Evolutionary conservation across 768 basidiomycete species (phyloP), one percentile per base, ranked within the genome.

Genomic region (Boletus fagicola): DNA sequence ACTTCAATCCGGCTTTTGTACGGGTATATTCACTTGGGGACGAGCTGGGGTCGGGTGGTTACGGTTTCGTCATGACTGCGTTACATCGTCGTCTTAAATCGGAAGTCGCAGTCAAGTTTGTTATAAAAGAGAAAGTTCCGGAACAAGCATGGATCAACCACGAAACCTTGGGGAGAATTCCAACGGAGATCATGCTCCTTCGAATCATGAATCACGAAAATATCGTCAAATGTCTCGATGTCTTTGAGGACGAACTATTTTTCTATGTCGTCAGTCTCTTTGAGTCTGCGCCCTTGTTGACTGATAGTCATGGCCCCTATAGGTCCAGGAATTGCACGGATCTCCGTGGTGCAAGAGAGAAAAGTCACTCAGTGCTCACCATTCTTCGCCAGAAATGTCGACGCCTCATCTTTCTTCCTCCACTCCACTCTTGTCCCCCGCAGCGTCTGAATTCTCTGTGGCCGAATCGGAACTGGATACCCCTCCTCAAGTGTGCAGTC

Each of bases 51-150:
- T 85, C 86, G 11, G 95, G 95, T 44, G 94, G 94, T 18, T 98
- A 94, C 68, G 94, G 94, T 2, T 97, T 98, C 69, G 95, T 98
- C 28, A 90, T 96, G 82, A 88, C 89, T 3, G 94, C 92, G 11
- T 74, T 78, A 36, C 83, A 91, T 67, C 83, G 82, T 15, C 64
- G 61, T 31, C 78, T 81, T 46, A 78, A 78, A 0, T 71, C 76
- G 56, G 90, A 94, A 68, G 94, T 94, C 52, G 94, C 94, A 0
- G 90, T 97, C 72, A 98, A 98, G 75, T 97, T 98, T 71, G 94
- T 98, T 67, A 83, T 90, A 76, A 94, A 92, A 72, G 80, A 77
- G 51, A 81, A 84, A 59, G 78, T 86, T 1, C 82, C 82, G 0
- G 78, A 79, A 18, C 78, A 80, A 57, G 73, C 72, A 7, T 72